Percentiles rank a stretch among this genome's conserved stretches.
Evolutionary conservation across 192 early-diverging fungal genomes (phyloP).

Genomic region (Geranomyces variabilis): DNA sequence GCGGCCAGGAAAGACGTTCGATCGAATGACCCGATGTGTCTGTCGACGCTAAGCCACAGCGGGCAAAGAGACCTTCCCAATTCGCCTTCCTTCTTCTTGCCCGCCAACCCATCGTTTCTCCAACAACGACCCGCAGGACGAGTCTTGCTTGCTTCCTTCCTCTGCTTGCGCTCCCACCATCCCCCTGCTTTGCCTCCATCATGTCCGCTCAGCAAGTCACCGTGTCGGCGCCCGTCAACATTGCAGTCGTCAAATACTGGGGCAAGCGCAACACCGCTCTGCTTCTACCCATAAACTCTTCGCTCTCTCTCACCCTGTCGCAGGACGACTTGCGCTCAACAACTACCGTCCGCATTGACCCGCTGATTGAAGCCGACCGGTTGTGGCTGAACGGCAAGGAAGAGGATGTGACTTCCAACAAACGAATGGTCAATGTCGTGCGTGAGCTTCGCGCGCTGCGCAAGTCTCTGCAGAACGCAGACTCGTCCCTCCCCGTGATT

Average conservation of each 20-base stretch:
- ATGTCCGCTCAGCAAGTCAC: constrained; percentile 60
- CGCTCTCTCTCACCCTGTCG: constrained; percentile 93
- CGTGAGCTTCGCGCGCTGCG: constrained; percentile 75
- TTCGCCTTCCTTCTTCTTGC: no score
- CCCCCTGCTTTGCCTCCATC: neutral
- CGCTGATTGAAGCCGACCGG: constrained; percentile 68
- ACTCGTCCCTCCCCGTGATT: constrained; percentile 53
- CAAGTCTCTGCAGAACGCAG: constrained; percentile 60
- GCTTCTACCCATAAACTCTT: constrained; percentile 96
- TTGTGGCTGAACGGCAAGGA: constrained; percentile 97
- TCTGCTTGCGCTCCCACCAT: no score
- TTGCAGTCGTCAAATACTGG: constrained; percentile 99
- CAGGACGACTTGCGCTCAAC: constrained; percentile 96
- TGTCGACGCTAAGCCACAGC: no score
- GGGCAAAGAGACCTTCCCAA: no score
- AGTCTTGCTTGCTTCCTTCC: no score
- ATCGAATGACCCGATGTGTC: no score
- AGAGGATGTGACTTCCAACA: constrained; percentile 77
- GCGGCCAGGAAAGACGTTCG: no score
- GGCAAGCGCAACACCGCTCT: constrained; percentile 91
- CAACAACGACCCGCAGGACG: no score
- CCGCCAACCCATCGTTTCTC: no score
- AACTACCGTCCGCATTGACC: constrained; percentile 75
- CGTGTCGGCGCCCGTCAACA: constrained; percentile 96
- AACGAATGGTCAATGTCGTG: constrained; percentile 85